These are phyloP conservation scores for Pharnaceum exiguum DNA, from an alignment of 148 eudicot species.

Conservation along the genomic window DNA sequence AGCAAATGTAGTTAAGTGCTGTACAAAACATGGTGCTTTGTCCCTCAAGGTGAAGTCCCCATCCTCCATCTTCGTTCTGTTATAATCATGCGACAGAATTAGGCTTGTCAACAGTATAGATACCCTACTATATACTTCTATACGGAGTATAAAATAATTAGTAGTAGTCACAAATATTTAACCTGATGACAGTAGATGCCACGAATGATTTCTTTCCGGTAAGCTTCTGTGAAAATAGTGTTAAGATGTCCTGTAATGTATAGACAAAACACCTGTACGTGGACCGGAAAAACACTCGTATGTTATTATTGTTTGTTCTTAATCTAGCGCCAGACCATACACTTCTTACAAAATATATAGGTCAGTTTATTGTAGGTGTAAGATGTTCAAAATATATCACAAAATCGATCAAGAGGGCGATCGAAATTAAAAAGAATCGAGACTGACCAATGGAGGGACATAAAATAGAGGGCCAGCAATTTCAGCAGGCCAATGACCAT, in stretches of 20 bases:
- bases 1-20: slow-evolving; percentile 33
- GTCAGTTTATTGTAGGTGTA: too few species aligned
- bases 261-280: background rate
- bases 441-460: slow-evolving; percentile 39
- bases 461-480: slow-evolving; percentile 36
- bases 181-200: too few species aligned
- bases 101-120: background rate
- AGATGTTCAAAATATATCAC: too few species aligned
- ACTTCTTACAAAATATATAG: too few species aligned
- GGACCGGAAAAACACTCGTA: too few species aligned
- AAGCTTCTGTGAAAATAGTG: background rate
- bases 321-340: too few species aligned
- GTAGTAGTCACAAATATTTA: too few species aligned
- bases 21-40: slow-evolving; percentile 42
- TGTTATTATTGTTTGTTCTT: too few species aligned
- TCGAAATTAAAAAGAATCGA: background rate
- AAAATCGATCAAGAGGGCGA: too few species aligned
- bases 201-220: background rate
- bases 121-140: slow-evolving; percentile 2
- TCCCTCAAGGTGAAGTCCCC: slow-evolving; percentile 47
- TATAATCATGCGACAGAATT: background rate
- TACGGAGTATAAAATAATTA: too few species aligned
- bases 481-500: slow-evolving; percentile 67
- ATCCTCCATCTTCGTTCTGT: slow-evolving; percentile 50
- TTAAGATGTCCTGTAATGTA: slow-evolving; percentile 4